Conservation (phyloP, 1,284 basidiomycete genomes). For the Cutaneotrichosporon spelunceum region DNA sequence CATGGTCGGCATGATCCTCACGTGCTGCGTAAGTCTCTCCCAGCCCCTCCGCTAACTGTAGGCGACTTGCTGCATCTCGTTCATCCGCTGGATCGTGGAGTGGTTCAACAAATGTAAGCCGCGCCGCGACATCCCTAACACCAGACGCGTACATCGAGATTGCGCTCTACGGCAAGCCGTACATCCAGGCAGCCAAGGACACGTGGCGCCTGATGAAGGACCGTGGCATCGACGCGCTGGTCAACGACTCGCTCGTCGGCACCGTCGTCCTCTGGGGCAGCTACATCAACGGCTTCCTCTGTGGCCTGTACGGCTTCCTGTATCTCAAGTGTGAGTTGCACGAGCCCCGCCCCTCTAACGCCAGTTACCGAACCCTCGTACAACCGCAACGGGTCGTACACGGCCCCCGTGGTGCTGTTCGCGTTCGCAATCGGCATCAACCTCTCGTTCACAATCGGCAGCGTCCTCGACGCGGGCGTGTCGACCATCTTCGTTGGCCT, state of each 20-base stretch:
- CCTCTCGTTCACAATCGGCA: slow-evolving; percentile 38
- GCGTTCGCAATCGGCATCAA: slow-evolving; percentile 73
- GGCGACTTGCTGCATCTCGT: slow-evolving; percentile 74
- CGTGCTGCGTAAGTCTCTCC: slow-evolving; percentile 55
- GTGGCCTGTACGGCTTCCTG: slow-evolving; percentile 73
- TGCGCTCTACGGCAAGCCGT: slow-evolving; percentile 81
- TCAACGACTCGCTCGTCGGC: slow-evolving; percentile 80
- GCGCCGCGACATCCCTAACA: not conserved
- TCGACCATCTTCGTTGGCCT: slow-evolving; percentile 83
- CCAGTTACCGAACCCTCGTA: slow-evolving; percentile 64
- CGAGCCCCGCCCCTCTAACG: slow-evolving; percentile 15
- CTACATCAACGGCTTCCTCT: slow-evolving; percentile 72
- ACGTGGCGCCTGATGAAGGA: slow-evolving; percentile 84
- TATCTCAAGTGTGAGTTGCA: slow-evolving; percentile 66
- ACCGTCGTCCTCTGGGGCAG: slow-evolving; percentile 61
- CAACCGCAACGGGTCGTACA: slow-evolving; percentile 69
- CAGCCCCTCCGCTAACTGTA: slow-evolving; percentile 30
- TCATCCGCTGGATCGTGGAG: slow-evolving; percentile 66
- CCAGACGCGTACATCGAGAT: slow-evolving; percentile 61
- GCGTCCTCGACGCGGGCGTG: slow-evolving; percentile 58
- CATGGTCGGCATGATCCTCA: slow-evolving; percentile 68
- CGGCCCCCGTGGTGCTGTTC: slow-evolving; percentile 71
- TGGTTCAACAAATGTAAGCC: slow-evolving; percentile 67
- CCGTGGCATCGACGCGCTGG: slow-evolving; percentile 75
- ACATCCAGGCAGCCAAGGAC: slow-evolving; percentile 80